These are phyloP conservation scores for Prunus campanulata DNA, from an alignment of 306 rosid species.

Conservation along the genomic window DNA sequence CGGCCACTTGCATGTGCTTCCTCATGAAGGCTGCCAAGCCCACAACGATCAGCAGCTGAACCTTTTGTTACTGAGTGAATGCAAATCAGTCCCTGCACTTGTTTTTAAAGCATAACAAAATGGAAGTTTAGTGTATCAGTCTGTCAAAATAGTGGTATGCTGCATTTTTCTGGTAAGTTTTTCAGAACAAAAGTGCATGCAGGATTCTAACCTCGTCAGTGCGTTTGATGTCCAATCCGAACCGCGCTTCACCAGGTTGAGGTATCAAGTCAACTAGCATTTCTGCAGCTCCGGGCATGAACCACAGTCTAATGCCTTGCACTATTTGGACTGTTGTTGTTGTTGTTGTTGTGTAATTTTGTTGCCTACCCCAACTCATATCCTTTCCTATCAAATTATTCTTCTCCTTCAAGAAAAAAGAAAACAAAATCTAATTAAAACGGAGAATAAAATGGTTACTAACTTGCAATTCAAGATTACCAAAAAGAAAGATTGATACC, in stretches of 20 bases:
- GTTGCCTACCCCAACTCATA: slow-evolving; percentile 27
- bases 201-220: slow-evolving; percentile 47
- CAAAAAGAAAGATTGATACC: slow-evolving; percentile 19
- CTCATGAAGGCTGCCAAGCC: slow-evolving; percentile 31
- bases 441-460: background rate
- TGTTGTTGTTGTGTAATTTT: slow-evolving; percentile 12
- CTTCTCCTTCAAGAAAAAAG: slow-evolving; percentile 32
- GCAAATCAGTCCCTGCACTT: slow-evolving; percentile 39
- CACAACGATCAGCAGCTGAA: slow-evolving; percentile 40
- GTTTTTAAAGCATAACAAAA: background rate
- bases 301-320: slow-evolving; percentile 74
- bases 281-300: slow-evolving; percentile 68
- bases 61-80: slow-evolving; percentile 30
- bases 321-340: slow-evolving; percentile 15
- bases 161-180: no score
- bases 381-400: slow-evolving; percentile 24
- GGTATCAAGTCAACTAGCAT: slow-evolving; percentile 51
- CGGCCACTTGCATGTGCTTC: slow-evolving; percentile 35
- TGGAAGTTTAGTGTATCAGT: no score
- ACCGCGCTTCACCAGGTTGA: slow-evolving; percentile 37
- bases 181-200: background rate
- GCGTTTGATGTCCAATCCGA: slow-evolving; percentile 66
- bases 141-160: no score
- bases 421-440: background rate
- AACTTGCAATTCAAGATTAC: background rate